Conservation (phyloP, 768 basidiomycete genomes). For the Epithele typhae region DNA sequence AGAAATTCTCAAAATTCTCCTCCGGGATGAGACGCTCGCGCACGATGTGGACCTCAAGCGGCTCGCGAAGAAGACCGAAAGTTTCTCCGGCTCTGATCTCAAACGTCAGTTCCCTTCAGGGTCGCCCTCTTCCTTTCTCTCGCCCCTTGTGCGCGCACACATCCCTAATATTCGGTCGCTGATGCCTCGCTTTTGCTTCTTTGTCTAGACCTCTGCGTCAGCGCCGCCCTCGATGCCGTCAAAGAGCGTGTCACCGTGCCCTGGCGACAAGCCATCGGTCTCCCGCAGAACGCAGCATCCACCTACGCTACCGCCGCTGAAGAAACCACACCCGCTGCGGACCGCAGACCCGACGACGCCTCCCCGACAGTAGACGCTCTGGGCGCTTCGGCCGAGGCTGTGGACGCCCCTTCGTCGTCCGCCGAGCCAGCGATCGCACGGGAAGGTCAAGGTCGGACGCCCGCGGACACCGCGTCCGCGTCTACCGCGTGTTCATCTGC, state of each 20-base stretch:
- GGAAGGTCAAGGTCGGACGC: too few relatives aligned
- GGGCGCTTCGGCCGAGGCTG: too few relatives aligned
- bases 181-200: constrained; percentile 1
- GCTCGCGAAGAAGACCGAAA: constrained; percentile 71
- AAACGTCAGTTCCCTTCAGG: constrained; percentile 61
- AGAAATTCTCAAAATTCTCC: constrained; percentile 87
- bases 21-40: constrained; percentile 74
- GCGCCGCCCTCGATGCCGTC: constrained; percentile 86
- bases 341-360: too few relatives aligned
- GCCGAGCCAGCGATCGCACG: too few relatives aligned
- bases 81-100: constrained; percentile 91
- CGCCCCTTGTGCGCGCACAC: not conserved
- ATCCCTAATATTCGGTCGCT: constrained; percentile 4
- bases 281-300: not conserved
- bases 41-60: constrained; percentile 55
- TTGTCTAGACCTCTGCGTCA: constrained; percentile 78
- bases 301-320: not conserved
- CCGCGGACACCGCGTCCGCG: too few relatives aligned
- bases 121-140: not conserved
- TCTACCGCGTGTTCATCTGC: too few relatives aligned
- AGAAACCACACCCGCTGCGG: not conserved
- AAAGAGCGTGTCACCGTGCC: constrained; percentile 82
- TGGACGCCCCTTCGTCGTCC: too few relatives aligned
- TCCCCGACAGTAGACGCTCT: too few relatives aligned
- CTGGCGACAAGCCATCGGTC: constrained; percentile 42